A percentile compares a stretch with the other conserved stretches of the same genome.
Evolutionary conservation across 176 grass and related monocot species (phyloP).

Genomic region (Musa beccarii): DNA sequence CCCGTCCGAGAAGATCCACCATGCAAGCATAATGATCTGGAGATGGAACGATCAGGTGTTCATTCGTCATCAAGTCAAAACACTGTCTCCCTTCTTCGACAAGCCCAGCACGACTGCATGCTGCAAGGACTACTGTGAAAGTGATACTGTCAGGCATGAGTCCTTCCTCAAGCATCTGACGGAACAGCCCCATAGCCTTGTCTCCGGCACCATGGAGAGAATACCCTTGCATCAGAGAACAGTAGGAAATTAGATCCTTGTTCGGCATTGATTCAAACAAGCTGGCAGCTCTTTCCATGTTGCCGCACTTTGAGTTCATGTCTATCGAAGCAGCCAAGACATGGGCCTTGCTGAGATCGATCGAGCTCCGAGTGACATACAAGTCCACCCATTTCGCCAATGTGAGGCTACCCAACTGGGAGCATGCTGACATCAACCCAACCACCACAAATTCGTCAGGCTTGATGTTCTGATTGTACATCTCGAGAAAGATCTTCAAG

Average conservation of each 20-base stretch:
- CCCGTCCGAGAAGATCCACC: slow-evolving; percentile 65
- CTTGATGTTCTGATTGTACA: slow-evolving; percentile 34
- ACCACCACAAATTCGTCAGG: slow-evolving; percentile 68
- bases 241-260: slow-evolving; percentile 66
- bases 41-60: slow-evolving; percentile 51
- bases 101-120: slow-evolving; percentile 70
- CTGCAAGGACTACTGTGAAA: slow-evolving; percentile 79
- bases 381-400: slow-evolving; percentile 60
- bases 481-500: slow-evolving; percentile 57
- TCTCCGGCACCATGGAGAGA: slow-evolving; percentile 68
- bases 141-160: slow-evolving; percentile 47
- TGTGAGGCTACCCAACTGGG: slow-evolving; percentile 51
- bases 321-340: slow-evolving; percentile 65
- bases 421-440: slow-evolving; percentile 71
- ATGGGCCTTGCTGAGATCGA: slow-evolving; percentile 48
- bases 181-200: slow-evolving; percentile 77
- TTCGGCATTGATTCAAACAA: slow-evolving; percentile 70
- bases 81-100: slow-evolving; percentile 75
- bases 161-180: slow-evolving; percentile 60
- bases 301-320: slow-evolving; percentile 89
- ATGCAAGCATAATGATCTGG: slow-evolving; percentile 77
- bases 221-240: slow-evolving; percentile 91
- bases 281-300: slow-evolving; percentile 61
- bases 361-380: slow-evolving; percentile 33
- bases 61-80: slow-evolving; percentile 62